phyloP scores from a whole-genome alignment of 345 rosid genomes.

The Arabis hirsuta region DNA sequence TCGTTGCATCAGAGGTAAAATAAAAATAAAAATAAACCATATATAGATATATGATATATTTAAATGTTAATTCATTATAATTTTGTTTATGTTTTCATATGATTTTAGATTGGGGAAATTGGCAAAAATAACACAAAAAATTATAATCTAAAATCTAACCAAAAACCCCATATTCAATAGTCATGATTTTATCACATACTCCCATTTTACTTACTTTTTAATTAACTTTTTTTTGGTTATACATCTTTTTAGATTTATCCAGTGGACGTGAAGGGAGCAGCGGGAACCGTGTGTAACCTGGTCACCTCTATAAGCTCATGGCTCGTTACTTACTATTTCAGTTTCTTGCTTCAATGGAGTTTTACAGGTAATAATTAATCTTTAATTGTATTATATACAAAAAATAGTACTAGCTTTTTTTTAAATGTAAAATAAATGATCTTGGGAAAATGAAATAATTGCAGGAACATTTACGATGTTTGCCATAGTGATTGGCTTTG shows the following conservation, averaged over 20 bases:
- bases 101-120: conserved; percentile 32
- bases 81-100: not conserved
- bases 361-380: conserved; percentile 47
- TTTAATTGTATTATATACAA: not conserved
- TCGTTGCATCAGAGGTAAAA: conserved; percentile 47
- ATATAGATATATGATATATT: not conserved
- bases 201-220: too few species aligned
- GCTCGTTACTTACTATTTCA: conserved; percentile 55
- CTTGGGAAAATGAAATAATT: conserved; percentile 9
- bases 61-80: not conserved
- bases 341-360: conserved; percentile 58
- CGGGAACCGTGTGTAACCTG: conserved; percentile 57
- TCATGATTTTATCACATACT: too few species aligned
- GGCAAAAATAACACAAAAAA: too few species aligned
- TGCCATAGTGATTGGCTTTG: conserved; percentile 35
- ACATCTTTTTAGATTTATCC: conserved; percentile 49
- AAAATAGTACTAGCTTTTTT: not conserved
- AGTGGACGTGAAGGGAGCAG: conserved; percentile 60
- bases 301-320: conserved; percentile 55
- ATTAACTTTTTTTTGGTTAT: too few species aligned
- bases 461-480: conserved; percentile 53
- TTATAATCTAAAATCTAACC: too few species aligned
- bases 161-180: too few species aligned
- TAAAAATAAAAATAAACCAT: too few species aligned
- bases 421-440: not conserved